Evolutionary conservation across 2,329 filamentous ascomycete species (phyloP).

Genomic region (Nothophoma quercina): DNA sequence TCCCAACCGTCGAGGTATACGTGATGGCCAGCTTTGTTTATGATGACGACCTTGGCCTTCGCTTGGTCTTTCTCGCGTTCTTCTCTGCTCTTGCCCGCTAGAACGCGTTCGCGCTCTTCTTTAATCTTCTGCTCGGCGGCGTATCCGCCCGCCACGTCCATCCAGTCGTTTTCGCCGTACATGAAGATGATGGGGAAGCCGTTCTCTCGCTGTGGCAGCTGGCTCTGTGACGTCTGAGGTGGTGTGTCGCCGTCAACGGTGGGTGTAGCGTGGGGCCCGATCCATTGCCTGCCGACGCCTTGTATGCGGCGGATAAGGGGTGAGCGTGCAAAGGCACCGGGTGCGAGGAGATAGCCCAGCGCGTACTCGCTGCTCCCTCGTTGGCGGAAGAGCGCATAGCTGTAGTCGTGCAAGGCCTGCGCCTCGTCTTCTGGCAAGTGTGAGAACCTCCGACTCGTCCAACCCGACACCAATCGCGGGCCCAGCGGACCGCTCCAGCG

Average conservation of each 20-base stretch:
- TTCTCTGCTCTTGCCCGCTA: slow-evolving; percentile 70
- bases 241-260: slow-evolving; percentile 37
- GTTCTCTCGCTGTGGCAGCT: slow-evolving; percentile 59
- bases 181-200: slow-evolving; percentile 88
- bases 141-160: slow-evolving; percentile 88
- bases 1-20: slow-evolving; percentile 75
- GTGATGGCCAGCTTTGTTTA: slow-evolving; percentile 75
- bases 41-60: slow-evolving; percentile 80
- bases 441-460: slow-evolving; percentile 91
- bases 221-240: slow-evolving; percentile 12
- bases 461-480: slow-evolving; percentile 89
- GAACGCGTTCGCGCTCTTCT: slow-evolving; percentile 66
- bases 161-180: slow-evolving; percentile 99
- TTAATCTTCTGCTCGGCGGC: slow-evolving; percentile 82
- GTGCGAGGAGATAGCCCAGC: slow-evolving; percentile 88
- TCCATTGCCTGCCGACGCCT: slow-evolving; percentile 78
- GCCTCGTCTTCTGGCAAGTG: slow-evolving; percentile 83
- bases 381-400: slow-evolving; percentile 92
- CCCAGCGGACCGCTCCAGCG: slow-evolving; percentile 89
- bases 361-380: slow-evolving; percentile 93
- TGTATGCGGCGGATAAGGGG: slow-evolving; percentile 89
- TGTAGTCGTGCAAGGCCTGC: slow-evolving; percentile 87
- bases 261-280: slow-evolving; percentile 40
- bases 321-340: slow-evolving; percentile 87
- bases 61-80: slow-evolving; percentile 78